phyloP scores from a whole-genome alignment of 176 grass and related monocot genomes.

The Sorghum bicolor region Sorghum_bicolor_NCBIv3 NC_012870.2:59701501-59702000 shows the following conservation, averaged over 20 bases:
- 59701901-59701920: neutral
- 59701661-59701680: slow-evolving; percentile 87
- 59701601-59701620: slow-evolving; percentile 71
- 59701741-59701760: slow-evolving; percentile 68
- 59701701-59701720: slow-evolving; percentile 75
- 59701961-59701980: neutral
- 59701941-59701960: neutral
- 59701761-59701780: slow-evolving; percentile 91
- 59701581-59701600: slow-evolving; percentile 68
- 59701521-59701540: neutral
- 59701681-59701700: slow-evolving; percentile 83
- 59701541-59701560: slow-evolving; percentile 1
- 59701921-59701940: slow-evolving; percentile 15
- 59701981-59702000: neutral
- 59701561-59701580: neutral
- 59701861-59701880: neutral
- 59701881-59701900: neutral
- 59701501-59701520: neutral
- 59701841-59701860: neutral
- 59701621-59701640: slow-evolving; percentile 73
- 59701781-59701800: neutral
- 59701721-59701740: slow-evolving; percentile 96
- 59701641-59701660: slow-evolving; percentile 79
- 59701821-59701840: neutral
- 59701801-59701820: slow-evolving; percentile 10